phyloP scores from a whole-genome alignment of 2,329 filamentous ascomycete species.

The Nannizzia gypsea region DNA sequence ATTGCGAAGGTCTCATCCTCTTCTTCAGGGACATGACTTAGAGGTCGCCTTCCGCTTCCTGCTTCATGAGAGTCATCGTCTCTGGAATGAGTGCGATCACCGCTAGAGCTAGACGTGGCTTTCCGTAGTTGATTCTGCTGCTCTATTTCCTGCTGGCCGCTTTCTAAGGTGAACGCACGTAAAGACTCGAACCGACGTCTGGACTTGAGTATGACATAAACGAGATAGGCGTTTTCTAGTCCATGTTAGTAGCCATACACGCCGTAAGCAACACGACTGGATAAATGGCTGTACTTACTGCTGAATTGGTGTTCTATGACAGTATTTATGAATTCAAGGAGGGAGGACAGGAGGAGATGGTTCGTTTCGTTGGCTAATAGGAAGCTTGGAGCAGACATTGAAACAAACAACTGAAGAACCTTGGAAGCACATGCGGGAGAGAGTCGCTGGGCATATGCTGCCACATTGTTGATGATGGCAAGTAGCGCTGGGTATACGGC shows the following conservation, averaged over 20 bases:
- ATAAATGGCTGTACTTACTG: slow-evolving; percentile 41
- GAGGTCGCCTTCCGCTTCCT: slow-evolving; percentile 44
- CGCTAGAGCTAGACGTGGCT: slow-evolving; percentile 37
- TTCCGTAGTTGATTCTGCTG: slow-evolving; percentile 60
- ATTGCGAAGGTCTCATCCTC: slow-evolving; percentile 68
- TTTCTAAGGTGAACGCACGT: slow-evolving; percentile 79
- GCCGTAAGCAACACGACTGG: background rate
- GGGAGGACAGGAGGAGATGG: slow-evolving; percentile 63
- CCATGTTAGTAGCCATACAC: slow-evolving; percentile 16
- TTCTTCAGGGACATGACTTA: slow-evolving; percentile 64
- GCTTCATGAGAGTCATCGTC: slow-evolving; percentile 30
- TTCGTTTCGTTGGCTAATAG: slow-evolving; percentile 87
- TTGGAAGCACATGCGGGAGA: slow-evolving; percentile 65
- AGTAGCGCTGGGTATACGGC: slow-evolving; percentile 86
- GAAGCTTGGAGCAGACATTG: slow-evolving; percentile 89
- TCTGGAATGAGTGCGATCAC: slow-evolving; percentile 26
- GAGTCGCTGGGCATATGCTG: slow-evolving; percentile 68
- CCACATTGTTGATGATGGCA: slow-evolving; percentile 86
- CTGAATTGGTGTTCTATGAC: slow-evolving; percentile 80
- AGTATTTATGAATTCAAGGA: slow-evolving; percentile 80
- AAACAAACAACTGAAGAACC: slow-evolving; percentile 74
- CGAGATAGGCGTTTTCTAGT: slow-evolving; percentile 65
- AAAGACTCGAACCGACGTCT: slow-evolving; percentile 74
- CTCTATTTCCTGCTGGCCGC: slow-evolving; percentile 82
- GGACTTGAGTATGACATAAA: slow-evolving; percentile 68